Percentiles rank a stretch among this genome's conserved stretches.
Evolutionary conservation across 1,284 basidiomycete species (phyloP).

Genomic region (Rhodotorula sp.): DNA sequence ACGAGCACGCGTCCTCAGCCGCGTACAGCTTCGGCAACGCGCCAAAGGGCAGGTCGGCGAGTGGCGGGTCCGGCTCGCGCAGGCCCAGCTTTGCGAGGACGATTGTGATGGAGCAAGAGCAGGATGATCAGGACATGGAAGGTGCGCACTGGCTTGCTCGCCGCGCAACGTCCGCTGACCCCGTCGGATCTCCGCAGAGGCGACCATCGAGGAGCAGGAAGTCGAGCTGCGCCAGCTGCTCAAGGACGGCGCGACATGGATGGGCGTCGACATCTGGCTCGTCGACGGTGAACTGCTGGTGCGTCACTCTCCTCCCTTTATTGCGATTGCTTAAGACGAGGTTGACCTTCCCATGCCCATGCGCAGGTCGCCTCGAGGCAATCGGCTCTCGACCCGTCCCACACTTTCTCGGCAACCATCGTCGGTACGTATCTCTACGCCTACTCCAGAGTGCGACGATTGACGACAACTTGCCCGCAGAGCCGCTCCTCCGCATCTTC

Average conservation of each 20-base stretch:
- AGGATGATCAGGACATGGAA: background rate
- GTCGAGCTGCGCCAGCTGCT: conserved; percentile 5
- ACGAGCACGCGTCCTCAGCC: background rate
- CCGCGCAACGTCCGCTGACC: background rate
- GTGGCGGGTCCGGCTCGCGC: background rate
- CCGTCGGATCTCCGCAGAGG: background rate
- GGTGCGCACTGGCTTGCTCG: background rate
- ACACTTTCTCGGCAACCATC: conserved; percentile 21
- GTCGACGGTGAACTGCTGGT: conserved; percentile 32
- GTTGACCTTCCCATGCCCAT: background rate
- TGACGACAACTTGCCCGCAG: background rate
- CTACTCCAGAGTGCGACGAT: background rate
- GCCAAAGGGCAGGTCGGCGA: background rate
- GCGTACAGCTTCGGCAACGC: background rate
- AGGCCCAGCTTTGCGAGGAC: background rate
- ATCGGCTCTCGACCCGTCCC: conserved; percentile 1
- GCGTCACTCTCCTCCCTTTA: background rate
- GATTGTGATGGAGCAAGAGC: background rate
- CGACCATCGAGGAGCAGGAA: conserved; percentile 5
- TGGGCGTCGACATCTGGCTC: conserved; percentile 27
- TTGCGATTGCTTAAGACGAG: background rate
- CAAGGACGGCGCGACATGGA: conserved; percentile 20
- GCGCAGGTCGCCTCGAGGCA: conserved; percentile 14
- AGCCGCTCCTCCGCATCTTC: conserved; percentile 31
- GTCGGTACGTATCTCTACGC: conserved; percentile 12